Percentiles rank a stretch among this genome's conserved stretches.
Evolutionary conservation across 345 rosid genomes (phyloP).

Genomic region (Xanthoceras sorbifolium): DNA sequence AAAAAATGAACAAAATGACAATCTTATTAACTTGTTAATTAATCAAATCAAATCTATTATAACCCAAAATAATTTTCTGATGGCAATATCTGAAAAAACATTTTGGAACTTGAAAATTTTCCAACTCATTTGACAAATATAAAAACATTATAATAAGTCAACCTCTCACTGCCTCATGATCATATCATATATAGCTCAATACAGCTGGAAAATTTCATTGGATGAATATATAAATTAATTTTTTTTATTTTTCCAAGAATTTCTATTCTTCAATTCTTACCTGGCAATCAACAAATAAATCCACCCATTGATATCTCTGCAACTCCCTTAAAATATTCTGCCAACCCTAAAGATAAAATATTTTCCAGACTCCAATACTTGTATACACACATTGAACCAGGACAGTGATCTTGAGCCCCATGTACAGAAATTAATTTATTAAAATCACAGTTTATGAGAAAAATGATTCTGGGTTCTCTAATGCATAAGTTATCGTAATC

Average conservation of each 20-base stretch:
- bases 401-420: constrained; percentile 25
- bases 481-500: neutral
- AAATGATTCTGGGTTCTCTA: neutral
- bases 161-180: constrained; percentile 17
- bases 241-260: constrained; percentile 19
- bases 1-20: too few relatives aligned
- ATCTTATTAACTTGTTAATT: too few relatives aligned
- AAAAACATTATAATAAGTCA: constrained; percentile 27
- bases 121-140: constrained; percentile 49
- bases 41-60: too few relatives aligned
- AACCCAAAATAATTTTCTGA: too few relatives aligned
- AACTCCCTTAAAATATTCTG: constrained; percentile 19
- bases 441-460: neutral
- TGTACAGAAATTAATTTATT: neutral
- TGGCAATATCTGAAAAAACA: neutral
- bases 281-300: constrained; percentile 46
- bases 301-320: constrained; percentile 20
- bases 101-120: constrained; percentile 25
- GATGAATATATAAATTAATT: constrained; percentile 17
- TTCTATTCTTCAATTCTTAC: constrained; percentile 20
- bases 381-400: constrained; percentile 35
- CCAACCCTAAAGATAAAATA: constrained; percentile 7
- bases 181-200: constrained; percentile 32
- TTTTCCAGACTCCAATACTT: constrained; percentile 20
- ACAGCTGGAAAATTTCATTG: constrained; percentile 58